Base-by-base conservation (phyloP, 1,284 basidiomycete genomes). In the Flammula alnicola region DNA sequence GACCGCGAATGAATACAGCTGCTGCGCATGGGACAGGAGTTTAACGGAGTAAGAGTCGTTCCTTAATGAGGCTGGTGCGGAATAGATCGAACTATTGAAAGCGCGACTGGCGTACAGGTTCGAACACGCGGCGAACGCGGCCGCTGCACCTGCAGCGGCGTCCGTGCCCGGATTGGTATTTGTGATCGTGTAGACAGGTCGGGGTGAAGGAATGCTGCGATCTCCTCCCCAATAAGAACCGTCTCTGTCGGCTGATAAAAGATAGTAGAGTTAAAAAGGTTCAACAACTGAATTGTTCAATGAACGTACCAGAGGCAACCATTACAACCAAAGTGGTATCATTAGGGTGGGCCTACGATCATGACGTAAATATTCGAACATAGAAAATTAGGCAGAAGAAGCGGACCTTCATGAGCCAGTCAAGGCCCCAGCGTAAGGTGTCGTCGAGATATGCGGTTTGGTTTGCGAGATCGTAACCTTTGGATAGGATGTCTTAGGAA, bases 141-240 rank as follows among this genome's bases (percentile, higher is more conserved):
- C 88, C 0, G 93, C 83, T 9, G 89, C 81, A 23, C 83, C 80
- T 0, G 93, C 91, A 32, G 91, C 91, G 14, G 82, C 92, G 62
- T 98, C 95, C 0, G 95, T 96, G 29, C 95, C 95, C 0, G 94
- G 93, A 38, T 81, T 76, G 2, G 84, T 84, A 45, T 78, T 69
- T 52, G 94, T 93, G 60, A 97, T 83, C 58, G 85, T 83, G 70
- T 83, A 95, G 0, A 88, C 83, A 0, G 85, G 80, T 26, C 94
- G 83, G 25, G 84, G 81, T 10, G 68, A 71, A 3, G 93, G 92
- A 46, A 98, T 92, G 54, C 76, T 76, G 42, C 74, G 77, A 61
- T 97, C 94, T 2, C 92, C 92, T 44, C 95, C 92, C 92, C 93
- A 95, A 61, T 95, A 97, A 3, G 76, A 76, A 57, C 91, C 81